Percentiles rank a stretch among this genome's conserved stretches.
Evolutionary conservation across 345 rosid genomes (phyloP).

Genomic region (Ceriops zippeliana): DNA sequence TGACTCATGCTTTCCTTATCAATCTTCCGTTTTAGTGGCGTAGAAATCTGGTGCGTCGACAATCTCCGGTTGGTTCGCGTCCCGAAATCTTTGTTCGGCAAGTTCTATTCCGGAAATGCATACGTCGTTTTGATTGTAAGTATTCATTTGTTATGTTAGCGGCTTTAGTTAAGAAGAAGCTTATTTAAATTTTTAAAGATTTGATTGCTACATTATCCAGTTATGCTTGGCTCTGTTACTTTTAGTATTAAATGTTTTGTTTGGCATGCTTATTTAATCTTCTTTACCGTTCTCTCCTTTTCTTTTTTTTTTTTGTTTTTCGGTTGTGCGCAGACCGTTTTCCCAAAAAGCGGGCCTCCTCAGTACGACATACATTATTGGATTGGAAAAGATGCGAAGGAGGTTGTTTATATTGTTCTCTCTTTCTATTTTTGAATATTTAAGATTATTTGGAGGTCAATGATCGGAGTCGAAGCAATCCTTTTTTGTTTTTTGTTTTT

Average conservation of each 20-base stretch:
- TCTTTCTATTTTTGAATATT: neutral
- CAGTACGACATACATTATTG: constrained; percentile 77
- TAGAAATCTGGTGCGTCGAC: constrained; percentile 78
- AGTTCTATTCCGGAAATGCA: constrained; percentile 66
- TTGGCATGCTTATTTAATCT: neutral
- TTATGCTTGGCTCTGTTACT: no score
- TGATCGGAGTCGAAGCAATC: no score
- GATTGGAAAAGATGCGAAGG: constrained; percentile 64
- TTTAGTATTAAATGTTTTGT: neutral
- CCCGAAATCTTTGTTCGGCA: constrained; percentile 58
- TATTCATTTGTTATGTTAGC: neutral
- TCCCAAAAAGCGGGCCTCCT: constrained; percentile 47
- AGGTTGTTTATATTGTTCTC: constrained; percentile 33
- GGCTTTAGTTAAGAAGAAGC: no score
- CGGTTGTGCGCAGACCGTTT: constrained; percentile 41
- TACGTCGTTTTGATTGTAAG: constrained; percentile 65
- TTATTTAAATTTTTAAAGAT: no score
- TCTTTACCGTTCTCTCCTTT: neutral
- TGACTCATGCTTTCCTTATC: constrained; percentile 16
- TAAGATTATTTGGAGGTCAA: neutral
- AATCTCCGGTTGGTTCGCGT: constrained; percentile 47
- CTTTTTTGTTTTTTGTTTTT: no score
- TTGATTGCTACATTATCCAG: neutral
- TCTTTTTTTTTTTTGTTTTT: neutral
- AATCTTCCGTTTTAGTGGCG: constrained; percentile 39